phyloP scores from a whole-genome alignment of 2,329 filamentous ascomycete genomes.

The Beauveria caledonica region DNA sequence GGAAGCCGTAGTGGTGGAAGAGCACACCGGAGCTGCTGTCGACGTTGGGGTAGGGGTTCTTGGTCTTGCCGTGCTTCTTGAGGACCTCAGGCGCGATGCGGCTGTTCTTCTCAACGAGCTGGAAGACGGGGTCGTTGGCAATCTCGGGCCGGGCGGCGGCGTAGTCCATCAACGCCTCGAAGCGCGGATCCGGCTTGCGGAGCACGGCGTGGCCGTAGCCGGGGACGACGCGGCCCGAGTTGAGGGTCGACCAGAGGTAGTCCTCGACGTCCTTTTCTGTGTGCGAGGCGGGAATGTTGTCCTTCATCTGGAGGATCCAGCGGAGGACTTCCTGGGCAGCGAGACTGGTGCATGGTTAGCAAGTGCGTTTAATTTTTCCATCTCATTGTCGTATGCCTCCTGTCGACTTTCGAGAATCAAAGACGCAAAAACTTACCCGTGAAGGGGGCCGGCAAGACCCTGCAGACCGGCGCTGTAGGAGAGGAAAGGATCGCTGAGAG shows the following conservation, averaged over 20 bases:
- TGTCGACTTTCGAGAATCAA: neutral
- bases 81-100: slow-evolving; percentile 85
- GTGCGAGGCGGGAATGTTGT: slow-evolving; percentile 70
- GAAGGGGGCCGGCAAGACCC: slow-evolving; percentile 77
- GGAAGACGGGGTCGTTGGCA: slow-evolving; percentile 79
- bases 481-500: slow-evolving; percentile 88
- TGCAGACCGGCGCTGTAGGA: slow-evolving; percentile 94
- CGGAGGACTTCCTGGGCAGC: slow-evolving; percentile 95
- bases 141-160: slow-evolving; percentile 80
- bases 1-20: slow-evolving; percentile 97
- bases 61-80: slow-evolving; percentile 94
- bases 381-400: neutral
- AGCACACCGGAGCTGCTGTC: slow-evolving; percentile 88
- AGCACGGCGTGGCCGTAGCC: slow-evolving; percentile 95
- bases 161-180: slow-evolving; percentile 95
- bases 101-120: slow-evolving; percentile 87
- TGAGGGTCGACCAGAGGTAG: slow-evolving; percentile 89
- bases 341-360: slow-evolving; percentile 40
- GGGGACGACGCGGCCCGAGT: slow-evolving; percentile 87
- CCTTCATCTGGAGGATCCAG: slow-evolving; percentile 95
- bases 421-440: slow-evolving; percentile 36
- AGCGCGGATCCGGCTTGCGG: slow-evolving; percentile 92
- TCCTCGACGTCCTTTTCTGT: slow-evolving; percentile 73
- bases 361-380: neutral
- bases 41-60: slow-evolving; percentile 96